Base-by-base conservation (phyloP, 2,329 filamentous ascomycete genomes). In the Madurella mycetomatis region DNA sequence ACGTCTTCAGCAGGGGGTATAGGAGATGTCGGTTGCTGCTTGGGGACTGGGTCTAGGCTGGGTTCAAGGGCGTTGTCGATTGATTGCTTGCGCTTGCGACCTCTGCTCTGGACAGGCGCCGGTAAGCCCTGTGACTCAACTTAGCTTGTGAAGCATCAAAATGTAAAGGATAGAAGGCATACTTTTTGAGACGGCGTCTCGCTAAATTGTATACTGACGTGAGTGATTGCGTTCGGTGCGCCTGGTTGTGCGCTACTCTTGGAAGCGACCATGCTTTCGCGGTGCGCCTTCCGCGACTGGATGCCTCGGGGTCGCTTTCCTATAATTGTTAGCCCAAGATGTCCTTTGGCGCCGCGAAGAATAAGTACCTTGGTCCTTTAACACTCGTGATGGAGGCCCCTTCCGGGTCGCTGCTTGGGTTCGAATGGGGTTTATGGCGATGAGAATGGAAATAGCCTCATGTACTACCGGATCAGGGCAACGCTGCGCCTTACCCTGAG, bases 311-410 rank as follows among this genome's bases (percentile, higher is more conserved):
- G 47, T 56, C 46, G 54, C 47, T 57, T 56, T 58, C 53, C 58
- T 58, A 39, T 51, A 53, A 60, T 15, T 17, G 16, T 60, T 40
- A 58, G 56, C 46, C 43, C 30, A 25, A 49, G 43, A 47, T 50
- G 45, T 57, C 54, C 25, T 59, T 55, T 57, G 46, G 51, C 55
- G 58, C 48, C 54, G 47, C 53, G 41, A 56, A 57, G 47, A 55
- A 57, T 48, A 59, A 47, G 49, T 57, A 60, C 58, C 56, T 60
- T 55, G 53, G 54, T 54, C 4, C 47, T 54, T 53, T 59, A 47
- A 53, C 46, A 54, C 52, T 50, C 53, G 52, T 32, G 53, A 59
- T 54, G 37, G 46, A 39, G 52, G 59, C 53, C 47, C 48, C 50
- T 25, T 53, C n/a, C 51, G 54, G 51, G 54, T 47, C 31, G 49